Evolutionary conservation across 2,329 filamentous ascomycete genomes (phyloP).

Genomic region (Tolypocladium ophioglossoides): DNA sequence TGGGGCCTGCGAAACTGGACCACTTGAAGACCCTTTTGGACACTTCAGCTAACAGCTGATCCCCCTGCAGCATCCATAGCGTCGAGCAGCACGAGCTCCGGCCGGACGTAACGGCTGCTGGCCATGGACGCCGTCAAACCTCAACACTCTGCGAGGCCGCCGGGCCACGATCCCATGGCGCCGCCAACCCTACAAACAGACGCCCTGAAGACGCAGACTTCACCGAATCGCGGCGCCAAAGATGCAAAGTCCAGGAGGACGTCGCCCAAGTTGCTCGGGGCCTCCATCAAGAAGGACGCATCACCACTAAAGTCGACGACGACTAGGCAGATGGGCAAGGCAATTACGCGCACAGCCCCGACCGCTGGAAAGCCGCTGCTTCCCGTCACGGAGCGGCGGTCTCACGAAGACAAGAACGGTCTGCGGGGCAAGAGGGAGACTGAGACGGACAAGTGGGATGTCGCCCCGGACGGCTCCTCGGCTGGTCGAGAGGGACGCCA

Average conservation of each 20-base stretch:
- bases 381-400: slow-evolving; percentile 35
- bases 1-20: neutral
- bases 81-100: slow-evolving; percentile 7
- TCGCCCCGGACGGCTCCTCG: slow-evolving; percentile 49
- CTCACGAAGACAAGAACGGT: slow-evolving; percentile 27
- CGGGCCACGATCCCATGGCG: slow-evolving; percentile 3
- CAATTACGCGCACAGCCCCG: slow-evolving; percentile 7
- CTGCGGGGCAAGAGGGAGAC: slow-evolving; percentile 36
- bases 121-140: slow-evolving; percentile 12
- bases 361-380: slow-evolving; percentile 26
- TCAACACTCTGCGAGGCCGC: slow-evolving; percentile 7
- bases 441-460: slow-evolving; percentile 44
- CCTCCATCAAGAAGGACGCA: slow-evolving; percentile 4
- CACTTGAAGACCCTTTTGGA: neutral
- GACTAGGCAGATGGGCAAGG: slow-evolving; percentile 3
- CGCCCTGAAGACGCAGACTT: slow-evolving; percentile 1
- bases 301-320: slow-evolving; percentile 3
- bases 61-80: slow-evolving; percentile 1
- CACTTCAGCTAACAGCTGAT: neutral
- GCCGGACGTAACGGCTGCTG: slow-evolving; percentile 3
- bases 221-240: slow-evolving; percentile 2
- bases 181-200: neutral
- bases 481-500: slow-evolving; percentile 56
- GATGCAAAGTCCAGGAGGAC: slow-evolving; percentile 3
- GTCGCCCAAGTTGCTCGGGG: neutral